Percentiles rank a stretch among this genome's conserved stretches.
Evolutionary conservation across 2,329 filamentous ascomycete genomes (phyloP).

Genomic region (Penicillium glabrum): DNA sequence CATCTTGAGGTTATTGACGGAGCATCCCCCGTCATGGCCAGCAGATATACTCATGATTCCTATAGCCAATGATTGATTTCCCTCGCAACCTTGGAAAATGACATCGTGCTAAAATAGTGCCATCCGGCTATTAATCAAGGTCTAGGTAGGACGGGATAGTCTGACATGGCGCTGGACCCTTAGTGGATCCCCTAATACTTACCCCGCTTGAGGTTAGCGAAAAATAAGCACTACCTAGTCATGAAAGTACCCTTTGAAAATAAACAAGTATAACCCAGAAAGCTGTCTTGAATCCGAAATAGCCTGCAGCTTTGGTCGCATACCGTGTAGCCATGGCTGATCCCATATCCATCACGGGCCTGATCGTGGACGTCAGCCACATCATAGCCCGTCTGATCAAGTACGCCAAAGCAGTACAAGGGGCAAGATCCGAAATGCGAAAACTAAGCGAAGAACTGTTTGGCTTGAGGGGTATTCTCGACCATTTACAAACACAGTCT

Average conservation of each 20-base stretch:
- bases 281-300: no score
- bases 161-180: not conserved
- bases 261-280: no score
- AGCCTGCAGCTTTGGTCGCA: not conserved
- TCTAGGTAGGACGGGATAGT: no score
- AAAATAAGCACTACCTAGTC: not conserved
- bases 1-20: no score
- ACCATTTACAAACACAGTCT: slow-evolving; percentile 10
- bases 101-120: no score
- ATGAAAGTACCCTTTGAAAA: not conserved
- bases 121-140: no score
- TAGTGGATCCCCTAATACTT: not conserved
- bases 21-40: no score
- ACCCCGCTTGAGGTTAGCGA: not conserved
- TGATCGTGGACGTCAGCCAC: slow-evolving; percentile 16
- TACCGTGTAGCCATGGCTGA: slow-evolving; percentile 6
- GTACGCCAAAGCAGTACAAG: slow-evolving; percentile 16
- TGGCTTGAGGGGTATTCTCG: slow-evolving; percentile 18
- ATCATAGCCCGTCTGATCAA: slow-evolving; percentile 14
- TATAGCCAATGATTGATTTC: no score
- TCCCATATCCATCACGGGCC: slow-evolving; percentile 17
- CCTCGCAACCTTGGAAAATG: no score
- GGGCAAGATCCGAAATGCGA: slow-evolving; percentile 17
- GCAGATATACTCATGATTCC: no score
- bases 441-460: slow-evolving; percentile 21